These are phyloP conservation scores for Blakeslea trispora DNA, from an alignment of 371 early-diverging fungal species.

Conservation along the genomic window DNA sequence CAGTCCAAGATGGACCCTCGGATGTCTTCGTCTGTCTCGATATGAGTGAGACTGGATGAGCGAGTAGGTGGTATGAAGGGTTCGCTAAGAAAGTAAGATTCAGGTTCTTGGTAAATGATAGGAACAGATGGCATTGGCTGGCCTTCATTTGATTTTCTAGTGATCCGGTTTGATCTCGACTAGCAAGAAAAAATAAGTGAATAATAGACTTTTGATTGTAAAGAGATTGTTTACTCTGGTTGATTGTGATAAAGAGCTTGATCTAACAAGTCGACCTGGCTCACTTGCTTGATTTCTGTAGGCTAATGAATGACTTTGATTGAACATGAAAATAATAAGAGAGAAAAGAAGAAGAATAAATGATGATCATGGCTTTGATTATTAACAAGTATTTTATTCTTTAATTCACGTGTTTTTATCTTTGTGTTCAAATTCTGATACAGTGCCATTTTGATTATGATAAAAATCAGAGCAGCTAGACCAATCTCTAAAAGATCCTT, in stretches of 20 bases:
- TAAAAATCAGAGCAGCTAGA: slow-evolving; percentile 33
- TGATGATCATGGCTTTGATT: neutral
- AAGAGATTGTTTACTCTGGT: slow-evolving; percentile 8
- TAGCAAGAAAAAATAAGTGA: too few species aligned
- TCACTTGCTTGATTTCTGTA: slow-evolving; percentile 11
- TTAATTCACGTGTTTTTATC: neutral
- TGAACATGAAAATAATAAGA: slow-evolving; percentile 7
- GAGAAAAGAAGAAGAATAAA: slow-evolving; percentile 1
- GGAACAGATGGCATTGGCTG: slow-evolving; percentile 5
- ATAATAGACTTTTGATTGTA: too few species aligned
- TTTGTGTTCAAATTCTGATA: slow-evolving; percentile 33
- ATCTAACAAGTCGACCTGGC: slow-evolving; percentile 1
- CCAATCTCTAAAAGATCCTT: slow-evolving; percentile 27
- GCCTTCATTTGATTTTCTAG: neutral
- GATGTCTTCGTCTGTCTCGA: slow-evolving; percentile 15
- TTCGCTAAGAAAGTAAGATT: neutral
- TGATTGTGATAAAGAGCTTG: slow-evolving; percentile 14
- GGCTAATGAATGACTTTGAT: slow-evolving; percentile 22
- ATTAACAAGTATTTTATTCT: neutral
- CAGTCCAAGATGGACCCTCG: slow-evolving; percentile 25
- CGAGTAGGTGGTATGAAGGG: slow-evolving; percentile 16
- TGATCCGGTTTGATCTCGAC: too few species aligned
- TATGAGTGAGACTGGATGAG: slow-evolving; percentile 13
- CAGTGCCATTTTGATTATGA: slow-evolving; percentile 28
- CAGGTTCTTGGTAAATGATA: slow-evolving; percentile 1